A percentile compares a stretch with the other conserved stretches of the same genome.
phyloP scores from a whole-genome alignment of 345 rosid genomes.

The Raphanus raphanistrum region DNA sequence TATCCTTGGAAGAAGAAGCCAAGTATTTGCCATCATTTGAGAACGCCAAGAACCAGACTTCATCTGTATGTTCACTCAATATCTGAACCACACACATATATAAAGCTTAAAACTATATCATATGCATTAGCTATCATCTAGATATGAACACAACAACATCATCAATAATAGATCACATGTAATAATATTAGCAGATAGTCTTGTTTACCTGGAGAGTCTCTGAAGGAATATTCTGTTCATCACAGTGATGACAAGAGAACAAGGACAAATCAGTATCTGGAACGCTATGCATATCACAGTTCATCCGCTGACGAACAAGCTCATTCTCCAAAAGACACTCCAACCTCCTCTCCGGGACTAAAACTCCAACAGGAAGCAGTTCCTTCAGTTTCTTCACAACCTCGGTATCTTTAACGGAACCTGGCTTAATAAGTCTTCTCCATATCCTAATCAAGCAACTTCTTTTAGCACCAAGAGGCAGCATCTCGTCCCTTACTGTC shows the following conservation, averaged over 20 bases:
- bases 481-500: background rate
- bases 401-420: background rate
- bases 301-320: slow-evolving; percentile 29
- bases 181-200: too few species aligned
- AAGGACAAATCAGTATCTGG: slow-evolving; percentile 50
- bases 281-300: slow-evolving; percentile 46
- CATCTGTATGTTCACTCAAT: slow-evolving; percentile 51
- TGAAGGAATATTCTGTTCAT: slow-evolving; percentile 48
- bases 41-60: slow-evolving; percentile 65
- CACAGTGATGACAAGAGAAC: slow-evolving; percentile 49
- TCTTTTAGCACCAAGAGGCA: background rate
- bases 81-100: slow-evolving; percentile 10
- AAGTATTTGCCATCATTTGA: slow-evolving; percentile 60
- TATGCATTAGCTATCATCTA: too few species aligned
- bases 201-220: slow-evolving; percentile 50
- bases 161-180: background rate
- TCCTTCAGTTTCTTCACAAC: background rate
- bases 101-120: too few species aligned
- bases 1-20: slow-evolving; percentile 50
- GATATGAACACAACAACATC: background rate
- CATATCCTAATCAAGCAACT: background rate
- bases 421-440: background rate
- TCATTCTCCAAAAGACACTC: slow-evolving; percentile 56
- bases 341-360: slow-evolving; percentile 49
- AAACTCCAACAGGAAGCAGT: slow-evolving; percentile 19